Conservation (phyloP, 177 flowering plant genomes). For the Telopea speciosissima region DNA sequence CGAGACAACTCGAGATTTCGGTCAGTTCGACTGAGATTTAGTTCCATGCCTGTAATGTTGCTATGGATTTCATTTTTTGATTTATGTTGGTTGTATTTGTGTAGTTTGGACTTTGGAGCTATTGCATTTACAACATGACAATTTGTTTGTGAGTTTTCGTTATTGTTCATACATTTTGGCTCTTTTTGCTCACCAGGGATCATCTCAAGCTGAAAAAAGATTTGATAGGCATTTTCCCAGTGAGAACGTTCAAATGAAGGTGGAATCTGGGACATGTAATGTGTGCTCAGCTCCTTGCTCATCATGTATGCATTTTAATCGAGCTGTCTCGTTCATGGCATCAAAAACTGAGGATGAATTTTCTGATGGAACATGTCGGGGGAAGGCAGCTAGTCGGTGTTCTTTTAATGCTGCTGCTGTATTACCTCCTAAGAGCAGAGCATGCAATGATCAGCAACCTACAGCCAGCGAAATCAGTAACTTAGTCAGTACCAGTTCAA, state of each 20-base stretch:
- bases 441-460: slow-evolving; percentile 26
- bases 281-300: slow-evolving; percentile 72
- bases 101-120: neutral
- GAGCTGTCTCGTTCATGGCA: slow-evolving; percentile 36
- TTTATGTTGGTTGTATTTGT: neutral
- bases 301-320: slow-evolving; percentile 53
- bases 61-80: too few species aligned
- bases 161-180: neutral
- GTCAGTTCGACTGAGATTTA: too few species aligned
- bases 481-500: slow-evolving; percentile 41
- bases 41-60: too few species aligned
- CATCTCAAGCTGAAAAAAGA: slow-evolving; percentile 26
- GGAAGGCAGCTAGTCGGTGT: slow-evolving; percentile 28
- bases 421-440: slow-evolving; percentile 22
- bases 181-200: slow-evolving; percentile 23
- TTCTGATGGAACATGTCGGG: slow-evolving; percentile 44
- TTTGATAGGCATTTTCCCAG: slow-evolving; percentile 24
- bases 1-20: too few species aligned
- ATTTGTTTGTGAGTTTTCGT: neutral
- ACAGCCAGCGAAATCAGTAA: slow-evolving; percentile 51
- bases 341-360: slow-evolving; percentile 42
- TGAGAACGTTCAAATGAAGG: slow-evolving; percentile 24
- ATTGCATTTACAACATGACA: neutral
- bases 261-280: slow-evolving; percentile 58
- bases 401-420: slow-evolving; percentile 31